Evolutionary conservation across 768 basidiomycete genomes (phyloP).

Genomic region (Auricularia auricula-judae): DNA sequence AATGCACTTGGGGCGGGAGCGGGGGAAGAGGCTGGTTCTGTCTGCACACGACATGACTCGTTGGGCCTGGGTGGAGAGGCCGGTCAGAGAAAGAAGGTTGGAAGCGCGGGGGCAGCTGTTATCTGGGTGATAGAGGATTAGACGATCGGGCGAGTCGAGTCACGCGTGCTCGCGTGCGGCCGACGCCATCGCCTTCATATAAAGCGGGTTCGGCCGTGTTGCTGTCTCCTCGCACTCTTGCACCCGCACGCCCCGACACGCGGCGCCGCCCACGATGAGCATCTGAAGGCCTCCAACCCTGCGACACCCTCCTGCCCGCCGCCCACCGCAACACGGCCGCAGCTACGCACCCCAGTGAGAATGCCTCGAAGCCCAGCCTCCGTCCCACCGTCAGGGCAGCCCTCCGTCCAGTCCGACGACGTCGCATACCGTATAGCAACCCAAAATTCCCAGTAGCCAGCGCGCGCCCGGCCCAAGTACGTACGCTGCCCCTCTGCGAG

Average conservation of each 20-base stretch:
- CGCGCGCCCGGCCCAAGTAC: background rate
- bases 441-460: background rate
- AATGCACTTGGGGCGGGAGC: background rate
- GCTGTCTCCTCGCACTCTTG: background rate
- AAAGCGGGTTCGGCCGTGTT: background rate
- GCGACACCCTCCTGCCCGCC: conserved; percentile 10
- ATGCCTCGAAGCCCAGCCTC: conserved; percentile 89
- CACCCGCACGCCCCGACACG: background rate
- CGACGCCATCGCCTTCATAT: background rate
- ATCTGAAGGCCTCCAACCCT: conserved; percentile 17
- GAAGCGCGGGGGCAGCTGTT: background rate
- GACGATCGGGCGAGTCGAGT: background rate
- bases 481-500: background rate
- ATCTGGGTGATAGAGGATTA: background rate
- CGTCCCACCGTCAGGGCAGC: conserved; percentile 38
- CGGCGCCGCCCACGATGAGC: background rate
- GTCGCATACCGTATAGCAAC: conserved; percentile 72
- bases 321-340: conserved; percentile 15
- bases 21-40: background rate
- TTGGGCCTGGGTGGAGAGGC: too few relatives aligned
- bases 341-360: conserved; percentile 25
- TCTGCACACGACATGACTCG: background rate
- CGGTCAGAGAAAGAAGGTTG: background rate
- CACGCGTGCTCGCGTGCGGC: background rate
- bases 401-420: conserved; percentile 6